Base-by-base conservation (phyloP, 148 eudicot species). In the Rhododendron ferrugineum region DNA sequence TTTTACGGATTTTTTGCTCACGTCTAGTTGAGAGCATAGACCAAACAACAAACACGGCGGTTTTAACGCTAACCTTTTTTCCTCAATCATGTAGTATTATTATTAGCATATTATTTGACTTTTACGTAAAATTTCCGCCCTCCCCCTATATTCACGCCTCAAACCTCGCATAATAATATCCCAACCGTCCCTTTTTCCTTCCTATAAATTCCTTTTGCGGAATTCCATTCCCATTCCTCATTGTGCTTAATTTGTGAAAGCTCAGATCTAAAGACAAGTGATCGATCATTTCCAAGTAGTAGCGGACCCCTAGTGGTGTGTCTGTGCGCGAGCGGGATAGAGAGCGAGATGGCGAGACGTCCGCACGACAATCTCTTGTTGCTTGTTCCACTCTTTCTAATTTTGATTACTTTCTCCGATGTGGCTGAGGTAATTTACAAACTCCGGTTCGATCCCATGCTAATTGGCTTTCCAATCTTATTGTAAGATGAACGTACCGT, bases 381-480 rank as follows among this genome's bases (percentile, higher is more conserved):
- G 68, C 68, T 84, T 54, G 4, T n/a, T 56, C 23, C 80, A 15
- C 30, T 84, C 3, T 70, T 84, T 1, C 70, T 84, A 40, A 40
- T 40, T 32, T 7, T 50, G 80, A 84, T 84, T 34, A 74, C 70
- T 4, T 84, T 84, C 80, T 84, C 72, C 80, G 6, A 50, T 74
- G 85, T 74, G 70, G 85, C 9, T 23, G 85, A 84, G 85, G 85
- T 74, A 64, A 32, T 2, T 54, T 44, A 44, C 6, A 52, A 52
- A 14, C 54, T 50, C 54, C 54, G 2, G 10, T 50, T 50, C 54
- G 40, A 37, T 44, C 46, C 22, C 58, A 52, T 15, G 20, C 20
- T 52, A n/a, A n/a, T n/a, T 4, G 20, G 60, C 60, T 54, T 15
- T 54, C 60, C 5, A 54, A 0, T 50, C 20, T 15, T 54, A 54